Evolutionary conservation across 2,329 filamentous ascomycete species (phyloP).

Genomic region (Fusarium coicis): DNA sequence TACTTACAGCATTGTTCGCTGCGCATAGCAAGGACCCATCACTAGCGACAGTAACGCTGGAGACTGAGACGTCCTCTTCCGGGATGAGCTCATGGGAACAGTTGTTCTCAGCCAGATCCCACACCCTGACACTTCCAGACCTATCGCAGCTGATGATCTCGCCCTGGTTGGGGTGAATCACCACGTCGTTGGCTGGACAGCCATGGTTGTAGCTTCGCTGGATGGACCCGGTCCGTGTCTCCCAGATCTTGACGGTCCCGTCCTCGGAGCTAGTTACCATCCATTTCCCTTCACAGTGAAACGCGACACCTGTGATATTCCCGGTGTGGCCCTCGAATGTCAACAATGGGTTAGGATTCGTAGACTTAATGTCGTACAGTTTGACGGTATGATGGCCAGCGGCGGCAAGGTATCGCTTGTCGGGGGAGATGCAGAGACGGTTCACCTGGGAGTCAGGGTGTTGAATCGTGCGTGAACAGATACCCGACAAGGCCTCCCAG

Average conservation of each 20-base stretch:
- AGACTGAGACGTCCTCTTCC: conserved; percentile 92
- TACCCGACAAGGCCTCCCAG: conserved; percentile 97
- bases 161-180: conserved; percentile 99
- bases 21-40: conserved; percentile 94
- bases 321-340: conserved; percentile 96
- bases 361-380: conserved; percentile 98
- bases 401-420: conserved; percentile 96
- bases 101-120: conserved; percentile 97
- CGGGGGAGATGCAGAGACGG: conserved; percentile 95
- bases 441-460: conserved; percentile 99
- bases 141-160: conserved; percentile 98
- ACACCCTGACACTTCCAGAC: conserved; percentile 90
- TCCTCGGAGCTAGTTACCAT: conserved; percentile 99
- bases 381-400: conserved; percentile 85
- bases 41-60: conserved; percentile 94
- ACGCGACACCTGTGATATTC: conserved; percentile 96
- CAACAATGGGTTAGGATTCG: conserved; percentile 92
- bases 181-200: conserved; percentile 92
- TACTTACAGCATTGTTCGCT: conserved; percentile 83
- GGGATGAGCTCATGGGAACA: conserved; percentile 97
- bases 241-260: conserved; percentile 97
- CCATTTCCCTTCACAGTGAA: conserved; percentile 99
- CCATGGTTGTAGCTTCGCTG: conserved; percentile 95
- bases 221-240: conserved; percentile 84
- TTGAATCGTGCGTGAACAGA: conserved; percentile 97